A percentile compares a stretch with the other conserved stretches of the same genome.
phyloP scores from a whole-genome alignment of 768 basidiomycete species.

The Lactifluus echinatus region DNA sequence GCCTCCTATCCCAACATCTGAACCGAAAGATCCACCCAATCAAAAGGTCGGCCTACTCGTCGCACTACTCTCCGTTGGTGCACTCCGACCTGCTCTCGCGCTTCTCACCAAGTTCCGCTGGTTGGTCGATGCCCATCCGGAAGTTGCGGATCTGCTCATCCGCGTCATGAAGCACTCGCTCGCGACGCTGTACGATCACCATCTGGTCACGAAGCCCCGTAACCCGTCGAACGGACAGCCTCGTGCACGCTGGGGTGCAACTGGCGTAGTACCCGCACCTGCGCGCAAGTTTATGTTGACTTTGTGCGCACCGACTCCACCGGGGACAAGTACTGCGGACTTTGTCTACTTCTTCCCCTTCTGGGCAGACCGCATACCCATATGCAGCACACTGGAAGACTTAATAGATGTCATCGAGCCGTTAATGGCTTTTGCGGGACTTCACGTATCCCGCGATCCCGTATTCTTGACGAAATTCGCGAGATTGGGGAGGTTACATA shows the following conservation, averaged over 20 bases:
- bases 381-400: slow-evolving; percentile 58
- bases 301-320: slow-evolving; percentile 71
- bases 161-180: slow-evolving; percentile 66
- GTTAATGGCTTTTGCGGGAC: slow-evolving; percentile 67
- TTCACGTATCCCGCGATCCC: slow-evolving; percentile 74
- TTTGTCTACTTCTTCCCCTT: slow-evolving; percentile 89
- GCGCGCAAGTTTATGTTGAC: slow-evolving; percentile 62
- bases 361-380: slow-evolving; percentile 66
- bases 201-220: slow-evolving; percentile 46
- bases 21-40: slow-evolving; percentile 42
- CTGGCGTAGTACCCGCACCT: slow-evolving; percentile 43
- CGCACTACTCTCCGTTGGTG: slow-evolving; percentile 82
- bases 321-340: slow-evolving; percentile 60
- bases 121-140: slow-evolving; percentile 71
- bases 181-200: slow-evolving; percentile 50
- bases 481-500: slow-evolving; percentile 62
- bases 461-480: slow-evolving; percentile 72
- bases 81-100: slow-evolving; percentile 64
- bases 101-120: slow-evolving; percentile 80
- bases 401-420: slow-evolving; percentile 70
- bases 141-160: slow-evolving; percentile 81
- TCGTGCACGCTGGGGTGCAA: slow-evolving; percentile 52
- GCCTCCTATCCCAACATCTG: slow-evolving; percentile 23
- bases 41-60: slow-evolving; percentile 75
- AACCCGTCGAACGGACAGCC: slow-evolving; percentile 55